Evolutionary conservation across 371 early-diverging fungal genomes (phyloP), one percentile per base, ranked within the genome.

Genomic region (Rhizopus microsporus): DNA sequence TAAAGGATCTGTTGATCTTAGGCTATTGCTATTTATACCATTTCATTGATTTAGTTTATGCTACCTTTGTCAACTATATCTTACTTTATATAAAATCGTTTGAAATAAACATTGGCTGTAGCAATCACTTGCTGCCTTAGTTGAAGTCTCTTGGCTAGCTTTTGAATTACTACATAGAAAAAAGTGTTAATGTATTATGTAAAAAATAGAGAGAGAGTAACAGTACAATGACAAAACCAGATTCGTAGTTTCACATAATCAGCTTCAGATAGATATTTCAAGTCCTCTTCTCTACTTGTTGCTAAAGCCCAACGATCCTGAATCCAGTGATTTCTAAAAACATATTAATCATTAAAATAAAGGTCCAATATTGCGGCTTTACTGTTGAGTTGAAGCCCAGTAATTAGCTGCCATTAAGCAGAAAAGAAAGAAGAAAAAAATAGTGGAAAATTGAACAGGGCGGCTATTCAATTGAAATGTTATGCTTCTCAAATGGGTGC

Each of bases 51-150:
- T 43, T 6, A 43, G 1, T 15, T 43, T 8, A 7, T 43, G 16
- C 30, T 47, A 29, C 17, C 15, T 51, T 13, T 45, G 4, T 49
- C 23, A 8, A 47, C 30, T 15, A 32, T 39, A 23, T 62, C 78
- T 61, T 86, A 91, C 92, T 86, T 89, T 71, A 88, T 75, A 67
- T 92, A 94, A 65, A 93, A 94, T 16, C 96, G 82, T 71, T 91
- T 93, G 54, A 94, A 93, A 68, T 93, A 96, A 0, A 91, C 88
- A 40, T 86, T 73, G 2, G 93, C 93, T 4, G 95, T 92, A 0
- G 94, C 92, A 1, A 93, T 79, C 13, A 92, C 87, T 52, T 91
- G 92, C 64, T 96, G 95, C 38, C 92, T 71, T 43, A 90, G 62
- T 42, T 85, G 82, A 13, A 94, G 60, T 38, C 83, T 70, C 54